Conservation (phyloP, 176 grass and related monocot species). For the Bothriochloa decipiens region DNA sequence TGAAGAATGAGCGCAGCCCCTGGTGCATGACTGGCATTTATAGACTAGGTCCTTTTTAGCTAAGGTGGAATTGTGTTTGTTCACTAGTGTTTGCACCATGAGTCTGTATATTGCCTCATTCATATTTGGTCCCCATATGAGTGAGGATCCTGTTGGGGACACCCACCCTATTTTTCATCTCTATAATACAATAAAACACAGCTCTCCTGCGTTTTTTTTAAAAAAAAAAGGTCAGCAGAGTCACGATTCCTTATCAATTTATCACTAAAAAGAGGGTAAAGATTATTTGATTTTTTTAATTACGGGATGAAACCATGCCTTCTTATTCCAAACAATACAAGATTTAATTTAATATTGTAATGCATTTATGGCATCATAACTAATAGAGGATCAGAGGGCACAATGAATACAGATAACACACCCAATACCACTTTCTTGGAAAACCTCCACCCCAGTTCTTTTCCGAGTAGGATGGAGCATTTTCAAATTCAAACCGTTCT, state of each 20-base stretch:
- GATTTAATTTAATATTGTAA: slow-evolving; percentile 24
- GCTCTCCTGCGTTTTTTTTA: no score
- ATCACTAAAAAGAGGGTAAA: neutral
- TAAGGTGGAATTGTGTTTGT: no score
- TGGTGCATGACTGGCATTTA: no score
- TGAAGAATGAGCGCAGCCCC: no score
- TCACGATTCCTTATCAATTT: slow-evolving; percentile 5
- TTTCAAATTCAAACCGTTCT: slow-evolving; percentile 89
- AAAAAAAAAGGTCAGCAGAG: neutral
- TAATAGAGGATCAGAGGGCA: slow-evolving; percentile 11
- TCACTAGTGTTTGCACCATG: no score
- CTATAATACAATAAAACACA: no score
- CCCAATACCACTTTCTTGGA: slow-evolving; percentile 98
- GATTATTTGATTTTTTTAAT: neutral
- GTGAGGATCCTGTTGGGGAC: no score
- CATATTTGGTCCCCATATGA: no score
- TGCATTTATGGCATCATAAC: slow-evolving; percentile 27
- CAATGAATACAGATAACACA: slow-evolving; percentile 52
- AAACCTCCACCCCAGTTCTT: slow-evolving; percentile 95
- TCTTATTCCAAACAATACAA: slow-evolving; percentile 4
- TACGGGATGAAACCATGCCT: neutral
- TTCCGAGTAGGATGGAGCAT: slow-evolving; percentile 94
- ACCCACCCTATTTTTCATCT: no score
- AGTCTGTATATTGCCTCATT: no score
- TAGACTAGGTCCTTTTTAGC: no score